A percentile compares a stretch with the other conserved stretches of the same genome.
Conservation (phyloP, 345 rosid species). For the Gossypium thurberi region DNA sequence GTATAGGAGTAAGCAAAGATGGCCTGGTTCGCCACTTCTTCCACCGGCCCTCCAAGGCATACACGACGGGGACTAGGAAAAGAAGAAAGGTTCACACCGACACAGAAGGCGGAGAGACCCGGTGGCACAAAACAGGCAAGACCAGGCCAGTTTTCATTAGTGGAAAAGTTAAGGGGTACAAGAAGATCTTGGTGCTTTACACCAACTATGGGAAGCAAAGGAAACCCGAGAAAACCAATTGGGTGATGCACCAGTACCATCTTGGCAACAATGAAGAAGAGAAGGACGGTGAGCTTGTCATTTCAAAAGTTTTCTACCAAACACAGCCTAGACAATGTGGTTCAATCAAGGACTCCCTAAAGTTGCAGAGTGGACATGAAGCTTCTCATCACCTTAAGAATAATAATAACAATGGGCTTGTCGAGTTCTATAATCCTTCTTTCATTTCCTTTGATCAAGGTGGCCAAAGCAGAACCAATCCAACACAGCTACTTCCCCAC, state of each 20-base stretch:
- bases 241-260: slow-evolving; percentile 99
- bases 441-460: slow-evolving; percentile 63
- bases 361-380: slow-evolving; percentile 28
- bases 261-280: slow-evolving; percentile 86
- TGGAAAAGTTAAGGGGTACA: slow-evolving; percentile 71
- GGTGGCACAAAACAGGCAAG: slow-evolving; percentile 99
- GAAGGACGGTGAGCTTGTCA: slow-evolving; percentile 91
- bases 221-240: slow-evolving; percentile 90
- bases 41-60: slow-evolving; percentile 96
- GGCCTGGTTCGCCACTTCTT: slow-evolving; percentile 95
- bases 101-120: slow-evolving; percentile 71
- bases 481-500: slow-evolving; percentile 48
- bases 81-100: slow-evolving; percentile 86
- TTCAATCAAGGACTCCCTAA: slow-evolving; percentile 30
- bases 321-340: slow-evolving; percentile 94
- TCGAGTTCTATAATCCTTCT: slow-evolving; percentile 52
- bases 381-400: slow-evolving; percentile 23
- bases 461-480: slow-evolving; percentile 38
- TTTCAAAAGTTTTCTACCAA: slow-evolving; percentile 91
- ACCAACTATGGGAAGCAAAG: slow-evolving; percentile 92
- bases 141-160: slow-evolving; percentile 65
- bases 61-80: slow-evolving; percentile 93
- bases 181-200: slow-evolving; percentile 91
- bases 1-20: slow-evolving; percentile 73
- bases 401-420: slow-evolving; percentile 18